A percentile compares a stretch with the other conserved stretches of the same genome.
phyloP scores from a whole-genome alignment of 352 stramenopile species.

The Phytopythium montanum region DNA sequence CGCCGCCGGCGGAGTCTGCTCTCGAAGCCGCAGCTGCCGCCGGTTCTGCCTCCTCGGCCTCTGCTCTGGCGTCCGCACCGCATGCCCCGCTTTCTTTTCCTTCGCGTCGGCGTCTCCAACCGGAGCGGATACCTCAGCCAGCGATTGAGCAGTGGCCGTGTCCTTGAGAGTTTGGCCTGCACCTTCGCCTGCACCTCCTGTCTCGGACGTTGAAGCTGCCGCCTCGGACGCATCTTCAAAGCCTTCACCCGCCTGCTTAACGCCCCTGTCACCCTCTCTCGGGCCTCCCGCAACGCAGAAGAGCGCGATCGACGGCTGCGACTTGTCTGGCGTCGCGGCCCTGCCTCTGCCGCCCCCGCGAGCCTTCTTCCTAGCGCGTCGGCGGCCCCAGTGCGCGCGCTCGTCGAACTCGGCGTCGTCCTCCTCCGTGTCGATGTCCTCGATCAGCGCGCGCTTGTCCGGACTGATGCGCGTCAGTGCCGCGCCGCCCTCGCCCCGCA shows the following conservation, averaged over 20 bases:
- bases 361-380: conserved; percentile 32
- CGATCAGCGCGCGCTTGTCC: conserved; percentile 45
- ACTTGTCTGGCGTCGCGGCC: conserved; percentile 26
- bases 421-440: conserved; percentile 70
- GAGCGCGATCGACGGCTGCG: conserved; percentile 60
- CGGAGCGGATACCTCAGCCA: neutral
- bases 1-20: neutral
- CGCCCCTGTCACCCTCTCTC: neutral
- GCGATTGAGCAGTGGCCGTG: neutral
- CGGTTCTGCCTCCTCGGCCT: conserved; percentile 5
- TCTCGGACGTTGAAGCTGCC: neutral
- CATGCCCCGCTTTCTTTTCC: conserved; percentile 9
- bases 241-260: neutral
- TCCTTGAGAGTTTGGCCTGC: neutral
- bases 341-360: conserved; percentile 6
- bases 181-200: neutral
- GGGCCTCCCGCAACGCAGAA: conserved; percentile 34
- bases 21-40: neutral
- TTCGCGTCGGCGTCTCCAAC: neutral
- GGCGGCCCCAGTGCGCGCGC: conserved; percentile 50
- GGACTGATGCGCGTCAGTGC: conserved; percentile 47
- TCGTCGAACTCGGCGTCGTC: conserved; percentile 77
- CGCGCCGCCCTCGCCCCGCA: conserved; percentile 28
- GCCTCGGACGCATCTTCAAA: neutral
- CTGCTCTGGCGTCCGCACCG: conserved; percentile 1